Base-by-base conservation (phyloP, 305 asterid species). In the Withania somnifera region DNA sequence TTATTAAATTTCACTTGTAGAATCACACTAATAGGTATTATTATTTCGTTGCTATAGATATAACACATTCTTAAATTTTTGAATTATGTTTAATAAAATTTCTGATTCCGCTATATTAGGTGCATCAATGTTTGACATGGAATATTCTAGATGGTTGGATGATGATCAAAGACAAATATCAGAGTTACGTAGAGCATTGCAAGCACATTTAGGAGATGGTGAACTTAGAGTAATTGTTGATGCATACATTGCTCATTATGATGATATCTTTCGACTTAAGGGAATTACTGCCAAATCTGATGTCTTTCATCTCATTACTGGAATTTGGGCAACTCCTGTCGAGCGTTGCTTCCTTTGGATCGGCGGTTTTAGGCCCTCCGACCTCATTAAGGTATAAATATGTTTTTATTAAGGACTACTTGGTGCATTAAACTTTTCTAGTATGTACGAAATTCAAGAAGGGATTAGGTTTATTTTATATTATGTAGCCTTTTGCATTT, bases 321-420 rank as follows among this genome's bases (percentile, higher is more conserved):
- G 99, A 69, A 91, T 93, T 93, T 96, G 99, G 99, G 82, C 93
- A 14, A 90, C 96, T 0, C 95, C 98, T 0, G 97, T 93, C 3
- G 99, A 96, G 73, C 94, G 98, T 1, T 94, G 98, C 82, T 96
- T 96, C 69, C 95, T 96, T 13, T 94, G 99, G 99, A 91, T 96
- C 89, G 98, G 96, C 0, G 98, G 99, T 52, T 96, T 96, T 82
- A 86, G 97, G 36, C 99, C 99, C 11, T 96, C 99, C 3, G 98
- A 93, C 32, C 88, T 96, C 11, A 94, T 93, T 88, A 96, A 96
- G 98, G 99, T 36, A n/a, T n/a, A n/a, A n/a, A n/a, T n/a, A n/a
- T n/a, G n/a, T n/a, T n/a, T n/a, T n/a, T n/a, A n/a, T n/a, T n/a
- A n/a, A n/a, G n/a, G n/a, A n/a, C n/a, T n/a, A n/a, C n/a, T n/a